A percentile compares a stretch with the other conserved stretches of the same genome.
Conservation (phyloP, 345 rosid genomes). For the Reutealis trisperma region DNA sequence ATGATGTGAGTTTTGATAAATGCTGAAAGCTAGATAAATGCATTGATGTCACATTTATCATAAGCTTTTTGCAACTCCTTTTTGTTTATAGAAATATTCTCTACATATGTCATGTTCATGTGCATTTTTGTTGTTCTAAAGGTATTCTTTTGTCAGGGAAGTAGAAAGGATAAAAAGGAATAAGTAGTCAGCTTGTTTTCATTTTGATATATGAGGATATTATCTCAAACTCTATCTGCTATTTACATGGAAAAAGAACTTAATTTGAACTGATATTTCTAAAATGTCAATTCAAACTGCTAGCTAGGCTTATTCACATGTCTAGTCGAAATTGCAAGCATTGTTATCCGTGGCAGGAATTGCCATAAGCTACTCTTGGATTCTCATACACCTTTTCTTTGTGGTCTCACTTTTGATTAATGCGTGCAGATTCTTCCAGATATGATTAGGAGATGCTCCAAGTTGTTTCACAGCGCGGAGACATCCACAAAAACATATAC, state of each 20-base stretch:
- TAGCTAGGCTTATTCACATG: background rate
- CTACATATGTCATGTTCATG: background rate
- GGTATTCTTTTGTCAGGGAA: background rate
- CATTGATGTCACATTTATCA: background rate
- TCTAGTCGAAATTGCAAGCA: background rate
- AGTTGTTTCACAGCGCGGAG: slow-evolving; percentile 70
- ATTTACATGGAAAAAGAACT: background rate
- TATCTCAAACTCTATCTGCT: background rate
- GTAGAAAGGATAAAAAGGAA: background rate
- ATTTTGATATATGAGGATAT: background rate
- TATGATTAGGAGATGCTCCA: slow-evolving; percentile 68
- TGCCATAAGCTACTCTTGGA: background rate
- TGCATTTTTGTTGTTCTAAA: background rate
- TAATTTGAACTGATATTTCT: background rate
- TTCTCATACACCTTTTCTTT: background rate
- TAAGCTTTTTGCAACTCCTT: background rate
- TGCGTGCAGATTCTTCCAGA: slow-evolving; percentile 77
- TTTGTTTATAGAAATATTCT: background rate
- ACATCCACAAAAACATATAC: slow-evolving; percentile 62
- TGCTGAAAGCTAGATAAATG: slow-evolving; percentile 4
- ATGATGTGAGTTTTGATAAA: slow-evolving; percentile 49
- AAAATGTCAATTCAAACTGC: background rate
- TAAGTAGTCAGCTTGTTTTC: background rate
- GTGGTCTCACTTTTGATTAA: slow-evolving; percentile 19
- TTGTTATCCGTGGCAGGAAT: background rate